Percentiles rank a stretch among this genome's conserved stretches.
Evolutionary conservation across 2,329 filamentous ascomycete species (phyloP).

Genomic region (Chaetothyriales sp.): DNA sequence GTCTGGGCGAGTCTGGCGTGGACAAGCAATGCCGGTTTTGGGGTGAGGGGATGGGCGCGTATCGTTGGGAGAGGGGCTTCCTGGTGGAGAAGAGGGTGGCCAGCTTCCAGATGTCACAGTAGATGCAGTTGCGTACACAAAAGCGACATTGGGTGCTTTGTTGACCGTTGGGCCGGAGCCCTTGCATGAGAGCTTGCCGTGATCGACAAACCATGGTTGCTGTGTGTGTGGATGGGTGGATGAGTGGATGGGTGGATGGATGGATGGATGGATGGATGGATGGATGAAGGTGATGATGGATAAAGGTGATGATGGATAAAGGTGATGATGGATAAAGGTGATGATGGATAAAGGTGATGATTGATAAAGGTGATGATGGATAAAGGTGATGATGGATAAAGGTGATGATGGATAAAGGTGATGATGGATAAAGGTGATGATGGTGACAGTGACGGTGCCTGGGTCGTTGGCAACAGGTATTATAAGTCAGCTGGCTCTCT

Average conservation of each 20-base stretch:
- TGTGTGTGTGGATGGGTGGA: background rate
- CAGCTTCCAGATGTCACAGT: slow-evolving; percentile 19
- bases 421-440: no score
- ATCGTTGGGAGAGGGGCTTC: slow-evolving; percentile 12
- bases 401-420: no score
- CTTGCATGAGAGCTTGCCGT: slow-evolving; percentile 13
- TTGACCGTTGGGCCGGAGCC: slow-evolving; percentile 11
- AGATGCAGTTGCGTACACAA: slow-evolving; percentile 13
- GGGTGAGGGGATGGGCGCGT: slow-evolving; percentile 7
- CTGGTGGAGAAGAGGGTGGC: slow-evolving; percentile 15
- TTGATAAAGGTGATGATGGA: no score
- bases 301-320: no score
- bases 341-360: no score
- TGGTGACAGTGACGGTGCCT: no score
- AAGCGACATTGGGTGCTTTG: slow-evolving; percentile 12
- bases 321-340: no score
- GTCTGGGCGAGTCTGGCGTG: slow-evolving; percentile 7
- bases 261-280: background rate
- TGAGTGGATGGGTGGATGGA: background rate
- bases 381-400: no score
- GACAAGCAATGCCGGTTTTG: slow-evolving; percentile 6
- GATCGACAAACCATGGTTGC: slow-evolving; percentile 11
- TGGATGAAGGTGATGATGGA: background rate
- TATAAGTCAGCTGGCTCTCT: background rate
- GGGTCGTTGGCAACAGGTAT: no score